These are phyloP conservation scores for Spizellomyces punctatus DNA, from an alignment of 192 early-diverging fungal genomes.

Conservation along the genomic window DNA sequence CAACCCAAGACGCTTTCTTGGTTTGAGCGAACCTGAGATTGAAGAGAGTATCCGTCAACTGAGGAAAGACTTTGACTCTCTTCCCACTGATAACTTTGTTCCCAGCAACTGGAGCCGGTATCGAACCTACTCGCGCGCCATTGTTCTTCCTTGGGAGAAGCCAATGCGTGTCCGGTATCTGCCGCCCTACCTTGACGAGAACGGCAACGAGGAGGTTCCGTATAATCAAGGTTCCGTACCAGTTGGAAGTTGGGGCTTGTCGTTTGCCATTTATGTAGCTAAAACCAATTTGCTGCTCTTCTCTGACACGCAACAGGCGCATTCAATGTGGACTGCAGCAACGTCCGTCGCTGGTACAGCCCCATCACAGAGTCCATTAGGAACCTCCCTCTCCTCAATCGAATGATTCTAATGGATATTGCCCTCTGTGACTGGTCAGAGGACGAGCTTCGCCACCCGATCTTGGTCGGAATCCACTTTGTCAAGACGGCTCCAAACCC, in stretches of 20 bases:
- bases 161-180: slow-evolving; percentile 14
- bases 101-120: slow-evolving; percentile 7
- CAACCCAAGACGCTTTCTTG: not conserved
- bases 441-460: slow-evolving; percentile 17
- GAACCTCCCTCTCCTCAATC: slow-evolving; percentile 9
- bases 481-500: slow-evolving; percentile 18
- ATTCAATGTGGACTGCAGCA: slow-evolving; percentile 13
- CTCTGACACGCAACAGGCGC: not conserved
- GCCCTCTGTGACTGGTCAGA: slow-evolving; percentile 12
- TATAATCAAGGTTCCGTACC: slow-evolving; percentile 13
- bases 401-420: slow-evolving; percentile 11
- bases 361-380: not conserved
- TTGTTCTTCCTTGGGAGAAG: slow-evolving; percentile 14
- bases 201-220: slow-evolving; percentile 11
- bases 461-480: slow-evolving; percentile 22
- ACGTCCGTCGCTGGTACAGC: slow-evolving; percentile 18
- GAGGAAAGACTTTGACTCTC: not conserved
- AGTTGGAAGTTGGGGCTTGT: not conserved
- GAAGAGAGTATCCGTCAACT: not conserved
- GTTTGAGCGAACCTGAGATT: not conserved
- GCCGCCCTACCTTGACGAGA: slow-evolving; percentile 7
- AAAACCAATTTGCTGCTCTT: not conserved
- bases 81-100: not conserved
- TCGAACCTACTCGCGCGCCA: slow-evolving; percentile 7
- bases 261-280: slow-evolving; percentile 5